These are phyloP conservation scores for Rhizophagus clarus DNA, from an alignment of 192 early-diverging fungal species.

Conservation along the genomic window DNA sequence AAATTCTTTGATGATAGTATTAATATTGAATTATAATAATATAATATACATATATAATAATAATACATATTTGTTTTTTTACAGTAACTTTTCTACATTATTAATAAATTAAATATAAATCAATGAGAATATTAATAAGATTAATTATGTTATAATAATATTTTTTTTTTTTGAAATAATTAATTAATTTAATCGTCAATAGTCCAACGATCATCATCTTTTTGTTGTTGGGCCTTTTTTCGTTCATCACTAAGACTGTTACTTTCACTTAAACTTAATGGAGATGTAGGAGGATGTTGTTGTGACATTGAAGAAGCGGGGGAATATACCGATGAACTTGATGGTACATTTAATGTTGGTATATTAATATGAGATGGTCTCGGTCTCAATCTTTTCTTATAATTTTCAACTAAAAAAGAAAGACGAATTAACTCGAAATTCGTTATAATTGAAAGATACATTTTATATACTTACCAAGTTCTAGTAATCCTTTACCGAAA, in stretches of 20 bases:
- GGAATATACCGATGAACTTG: background rate
- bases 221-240: background rate
- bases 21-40: too few relatives aligned
- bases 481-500: background rate
- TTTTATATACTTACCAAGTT: background rate
- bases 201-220: background rate
- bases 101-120: too few relatives aligned
- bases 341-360: background rate
- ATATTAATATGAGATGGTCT: background rate
- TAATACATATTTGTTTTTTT: too few relatives aligned
- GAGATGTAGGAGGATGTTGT: background rate
- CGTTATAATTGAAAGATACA: background rate
- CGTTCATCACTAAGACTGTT: background rate
- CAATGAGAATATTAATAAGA: too few relatives aligned
- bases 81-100: too few relatives aligned
- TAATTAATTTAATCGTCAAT: background rate
- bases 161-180: background rate
- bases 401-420: background rate
- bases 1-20: too few relatives aligned
- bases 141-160: too few relatives aligned
- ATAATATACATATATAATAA: too few relatives aligned
- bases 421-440: background rate
- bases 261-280: background rate
- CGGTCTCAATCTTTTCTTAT: background rate
- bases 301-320: background rate